Conservation (phyloP, 2,329 filamentous ascomycete genomes). For the Rhinocladiella similis region DNA sequence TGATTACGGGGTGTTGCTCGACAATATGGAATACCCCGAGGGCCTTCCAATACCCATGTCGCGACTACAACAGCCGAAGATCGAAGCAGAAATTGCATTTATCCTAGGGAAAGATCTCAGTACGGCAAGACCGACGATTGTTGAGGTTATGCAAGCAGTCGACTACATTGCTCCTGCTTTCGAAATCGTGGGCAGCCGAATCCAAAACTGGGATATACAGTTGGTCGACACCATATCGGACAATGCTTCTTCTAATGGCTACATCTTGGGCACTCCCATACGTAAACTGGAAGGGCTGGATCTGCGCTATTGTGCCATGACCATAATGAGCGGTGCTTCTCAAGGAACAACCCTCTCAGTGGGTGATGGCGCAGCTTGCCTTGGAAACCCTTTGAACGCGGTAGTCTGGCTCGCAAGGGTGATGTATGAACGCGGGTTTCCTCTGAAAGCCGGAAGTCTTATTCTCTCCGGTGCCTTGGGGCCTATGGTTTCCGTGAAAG, state of each 20-base stretch:
- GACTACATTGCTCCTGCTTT: no score
- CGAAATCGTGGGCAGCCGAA: no score
- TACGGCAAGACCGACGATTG: no score
- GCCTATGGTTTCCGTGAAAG: neutral
- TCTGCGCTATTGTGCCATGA: neutral
- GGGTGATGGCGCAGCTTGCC: neutral
- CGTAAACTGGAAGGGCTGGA: neutral
- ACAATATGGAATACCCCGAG: no score
- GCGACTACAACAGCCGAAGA: no score
- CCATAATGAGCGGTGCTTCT: neutral
- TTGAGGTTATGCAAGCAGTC: no score
- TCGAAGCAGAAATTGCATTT: no score
- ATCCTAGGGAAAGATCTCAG: no score
- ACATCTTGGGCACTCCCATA: neutral
- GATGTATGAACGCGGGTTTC: neutral
- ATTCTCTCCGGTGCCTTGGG: neutral
- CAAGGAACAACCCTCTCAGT: neutral
- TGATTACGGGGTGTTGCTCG: neutral
- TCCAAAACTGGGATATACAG: no score
- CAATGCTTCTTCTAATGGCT: neutral
- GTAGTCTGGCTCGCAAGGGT: neutral
- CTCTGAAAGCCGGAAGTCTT: neutral
- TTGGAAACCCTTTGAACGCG: neutral
- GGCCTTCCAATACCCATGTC: no score
- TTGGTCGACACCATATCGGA: neutral